Evolutionary conservation across 305 asterid genomes (phyloP), one percentile per base, ranked within the genome.

Genomic region (Fraxinus sp.): DNA sequence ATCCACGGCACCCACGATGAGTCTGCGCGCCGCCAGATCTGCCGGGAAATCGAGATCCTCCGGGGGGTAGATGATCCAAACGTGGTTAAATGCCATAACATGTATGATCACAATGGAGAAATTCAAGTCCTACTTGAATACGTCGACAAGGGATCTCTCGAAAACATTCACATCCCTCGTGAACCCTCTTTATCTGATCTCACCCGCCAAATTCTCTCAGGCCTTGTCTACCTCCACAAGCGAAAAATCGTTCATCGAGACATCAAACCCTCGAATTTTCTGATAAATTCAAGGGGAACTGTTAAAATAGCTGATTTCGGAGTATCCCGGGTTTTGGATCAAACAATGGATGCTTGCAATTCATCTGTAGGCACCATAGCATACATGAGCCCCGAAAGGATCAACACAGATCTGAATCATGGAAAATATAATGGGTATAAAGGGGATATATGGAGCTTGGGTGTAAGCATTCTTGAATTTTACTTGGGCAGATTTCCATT

Each of bases 261-360:
- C n/a, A 86, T 84, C 16, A 86, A 86, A 74, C 87, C 89, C 3
- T 84, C 87, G 26, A 86, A 86, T 86, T 82, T 86, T 76, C 46
- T 86, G 71, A 71, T 86, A 16, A 84, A 84, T 49, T 73, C 80
- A 3, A 73, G 77, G 55, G 82, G 85, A 46, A 76, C 44, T 49
- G 46, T 81, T 16, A 86, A 86, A 74, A 86, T 86, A 33, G 85
- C 89, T 20, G 89, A 86, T 76, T 86, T 86, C 76, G 89, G 87
- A 7, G 78, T 71, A 6, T 84, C 87, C 75, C 18, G 62, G 14
- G 8, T 81, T 2, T 52, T 52, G 11, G 71, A 22, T 26, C 64
- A 57, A 35, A 75, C 26, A 8, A 70, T 22, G 44, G 55, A 70
- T 22, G 78, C 80, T 14, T 30, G 41, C 7, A 64, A 76, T 26